Conservation (phyloP, 306 rosid genomes). For the Corylus americana region DNA sequence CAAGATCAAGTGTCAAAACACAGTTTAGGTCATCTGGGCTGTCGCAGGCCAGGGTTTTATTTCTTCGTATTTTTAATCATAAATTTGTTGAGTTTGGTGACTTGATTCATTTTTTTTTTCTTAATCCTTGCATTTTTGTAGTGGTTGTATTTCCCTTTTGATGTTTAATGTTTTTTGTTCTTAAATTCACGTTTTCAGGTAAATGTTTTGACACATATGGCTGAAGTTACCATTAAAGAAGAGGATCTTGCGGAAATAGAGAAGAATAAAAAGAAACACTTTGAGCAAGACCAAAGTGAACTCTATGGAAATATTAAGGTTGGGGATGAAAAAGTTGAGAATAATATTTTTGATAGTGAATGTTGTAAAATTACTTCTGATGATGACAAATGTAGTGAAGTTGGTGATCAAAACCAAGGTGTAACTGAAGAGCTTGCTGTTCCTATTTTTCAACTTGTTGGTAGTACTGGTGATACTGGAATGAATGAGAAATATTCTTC, state of each 20-base stretch:
- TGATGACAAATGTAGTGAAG: slow-evolving; percentile 14
- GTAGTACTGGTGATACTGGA: background rate
- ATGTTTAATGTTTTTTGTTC: background rate
- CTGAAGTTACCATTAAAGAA: slow-evolving; percentile 37
- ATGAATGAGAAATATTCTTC: slow-evolving; percentile 2
- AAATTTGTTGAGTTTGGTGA: background rate
- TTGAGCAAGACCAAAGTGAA: slow-evolving; percentile 57
- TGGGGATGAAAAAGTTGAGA: background rate
- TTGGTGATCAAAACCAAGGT: slow-evolving; percentile 4
- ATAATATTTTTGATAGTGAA: slow-evolving; percentile 8
- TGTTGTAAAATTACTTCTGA: slow-evolving; percentile 9
- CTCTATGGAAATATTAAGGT: slow-evolving; percentile 27
- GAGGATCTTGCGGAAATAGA: slow-evolving; percentile 19
- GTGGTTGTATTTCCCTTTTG: background rate
- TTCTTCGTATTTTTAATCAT: background rate
- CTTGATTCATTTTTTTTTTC: background rate
- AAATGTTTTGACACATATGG: slow-evolving; percentile 70
- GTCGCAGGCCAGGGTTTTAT: background rate
- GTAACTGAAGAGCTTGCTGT: slow-evolving; percentile 1
- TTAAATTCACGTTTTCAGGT: slow-evolving; percentile 43
- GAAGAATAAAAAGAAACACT: slow-evolving; percentile 41
- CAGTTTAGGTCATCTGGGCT: background rate
- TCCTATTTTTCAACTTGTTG: background rate
- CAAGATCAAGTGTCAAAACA: background rate
- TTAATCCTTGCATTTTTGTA: background rate